Conservation (phyloP, 2,329 filamentous ascomycete species). For the Alternaria longipes region DNA sequence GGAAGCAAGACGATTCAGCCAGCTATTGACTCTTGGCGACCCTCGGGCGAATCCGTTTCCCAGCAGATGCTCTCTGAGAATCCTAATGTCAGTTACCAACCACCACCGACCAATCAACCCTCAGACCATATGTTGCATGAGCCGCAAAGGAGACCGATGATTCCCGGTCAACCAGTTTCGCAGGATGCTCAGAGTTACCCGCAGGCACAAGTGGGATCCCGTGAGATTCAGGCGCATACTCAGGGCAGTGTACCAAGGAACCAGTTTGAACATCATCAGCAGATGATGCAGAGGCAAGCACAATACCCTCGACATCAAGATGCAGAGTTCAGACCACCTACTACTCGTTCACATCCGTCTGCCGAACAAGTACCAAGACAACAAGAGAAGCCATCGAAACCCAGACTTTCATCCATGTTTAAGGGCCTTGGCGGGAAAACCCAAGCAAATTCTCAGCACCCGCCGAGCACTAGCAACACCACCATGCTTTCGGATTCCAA, state of each 20-base stretch:
- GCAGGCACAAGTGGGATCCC: slow-evolving; percentile 19
- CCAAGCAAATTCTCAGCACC: slow-evolving; percentile 23
- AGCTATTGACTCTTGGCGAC: slow-evolving; percentile 19
- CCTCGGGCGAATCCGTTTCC: slow-evolving; percentile 19
- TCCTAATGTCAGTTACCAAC: slow-evolving; percentile 11
- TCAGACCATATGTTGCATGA: slow-evolving; percentile 19
- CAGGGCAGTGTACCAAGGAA: slow-evolving; percentile 31
- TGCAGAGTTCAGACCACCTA: slow-evolving; percentile 52
- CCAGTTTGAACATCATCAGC: slow-evolving; percentile 44
- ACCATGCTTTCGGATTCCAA: slow-evolving; percentile 5
- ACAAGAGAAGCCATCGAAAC: slow-evolving; percentile 38
- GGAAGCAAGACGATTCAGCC: slow-evolving; percentile 6
- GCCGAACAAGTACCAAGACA: slow-evolving; percentile 31
- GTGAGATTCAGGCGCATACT: slow-evolving; percentile 27
- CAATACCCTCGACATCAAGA: slow-evolving; percentile 54
- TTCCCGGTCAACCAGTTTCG: slow-evolving; percentile 15
- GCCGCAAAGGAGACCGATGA: slow-evolving; percentile 18
- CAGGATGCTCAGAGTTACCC: slow-evolving; percentile 20
- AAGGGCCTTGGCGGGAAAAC: slow-evolving; percentile 50
- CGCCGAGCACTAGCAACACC: slow-evolving; percentile 10
- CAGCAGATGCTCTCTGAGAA: slow-evolving; percentile 15
- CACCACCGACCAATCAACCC: slow-evolving; percentile 13
- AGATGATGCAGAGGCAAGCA: slow-evolving; percentile 42
- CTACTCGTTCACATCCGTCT: slow-evolving; percentile 45
- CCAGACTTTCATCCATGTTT: slow-evolving; percentile 55